A percentile compares a stretch with the other conserved stretches of the same genome.
These are phyloP conservation scores for Colletotrichum sp. DNA, from an alignment of 2,329 filamentous ascomycete genomes.

Conservation along the genomic window DNA sequence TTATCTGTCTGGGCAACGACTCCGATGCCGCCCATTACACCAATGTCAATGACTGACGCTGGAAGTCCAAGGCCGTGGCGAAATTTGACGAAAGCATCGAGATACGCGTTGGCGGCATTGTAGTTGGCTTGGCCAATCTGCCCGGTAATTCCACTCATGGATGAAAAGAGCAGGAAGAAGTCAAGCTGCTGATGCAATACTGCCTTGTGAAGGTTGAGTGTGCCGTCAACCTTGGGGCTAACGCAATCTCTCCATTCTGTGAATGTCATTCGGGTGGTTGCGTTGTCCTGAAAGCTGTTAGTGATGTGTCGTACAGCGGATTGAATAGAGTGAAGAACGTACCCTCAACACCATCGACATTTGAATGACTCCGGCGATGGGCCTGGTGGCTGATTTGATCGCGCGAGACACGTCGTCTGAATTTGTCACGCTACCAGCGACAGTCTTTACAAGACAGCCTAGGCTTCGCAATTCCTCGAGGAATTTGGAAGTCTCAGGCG, in stretches of 20 bases:
- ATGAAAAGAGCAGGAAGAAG: not conserved
- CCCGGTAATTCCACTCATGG: not conserved
- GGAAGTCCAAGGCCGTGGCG: not conserved
- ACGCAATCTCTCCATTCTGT: not conserved
- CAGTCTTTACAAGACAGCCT: not conserved
- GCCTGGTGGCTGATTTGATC: not conserved
- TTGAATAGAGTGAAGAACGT: not conserved
- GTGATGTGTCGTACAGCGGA: not conserved
- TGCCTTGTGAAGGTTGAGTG: not conserved
- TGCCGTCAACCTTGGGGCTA: not conserved
- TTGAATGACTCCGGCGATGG: not conserved
- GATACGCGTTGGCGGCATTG: conserved; percentile 25
- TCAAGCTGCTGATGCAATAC: not conserved
- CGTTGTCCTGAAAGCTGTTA: not conserved
- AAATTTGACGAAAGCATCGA: not conserved
- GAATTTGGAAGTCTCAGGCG: not conserved
- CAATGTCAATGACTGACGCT: not conserved
- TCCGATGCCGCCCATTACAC: not conserved
- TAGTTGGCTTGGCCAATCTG: conserved; percentile 35
- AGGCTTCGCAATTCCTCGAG: not conserved
- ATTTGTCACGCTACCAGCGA: not conserved
- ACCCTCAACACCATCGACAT: not conserved
- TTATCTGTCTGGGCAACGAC: not conserved
- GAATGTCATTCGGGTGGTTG: not conserved
- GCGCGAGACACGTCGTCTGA: not conserved